A percentile compares a stretch with the other conserved stretches of the same genome.
These are phyloP conservation scores for Bipolaris oryzae DNA, from an alignment of 2,329 filamentous ascomycete species.

Conservation along the genomic window DNA sequence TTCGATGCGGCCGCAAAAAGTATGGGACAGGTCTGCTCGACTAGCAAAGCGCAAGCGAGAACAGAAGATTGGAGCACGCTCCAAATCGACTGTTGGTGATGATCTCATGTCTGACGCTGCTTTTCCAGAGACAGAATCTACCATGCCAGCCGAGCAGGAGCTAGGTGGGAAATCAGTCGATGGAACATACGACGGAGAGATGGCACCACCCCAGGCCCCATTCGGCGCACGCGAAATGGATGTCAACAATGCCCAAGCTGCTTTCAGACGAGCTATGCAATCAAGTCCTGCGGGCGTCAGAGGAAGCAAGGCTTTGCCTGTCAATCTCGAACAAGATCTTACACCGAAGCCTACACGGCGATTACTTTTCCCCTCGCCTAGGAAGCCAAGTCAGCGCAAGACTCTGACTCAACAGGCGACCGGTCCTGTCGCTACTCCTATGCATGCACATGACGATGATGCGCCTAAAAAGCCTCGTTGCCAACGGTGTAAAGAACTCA, in stretches of 20 bases:
- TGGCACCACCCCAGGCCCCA: slow-evolving; percentile 19
- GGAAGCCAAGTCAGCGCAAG: slow-evolving; percentile 67
- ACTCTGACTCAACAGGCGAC: slow-evolving; percentile 60
- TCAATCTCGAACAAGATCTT: slow-evolving; percentile 57
- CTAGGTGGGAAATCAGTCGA: slow-evolving; percentile 15
- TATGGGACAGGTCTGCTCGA: slow-evolving; percentile 68
- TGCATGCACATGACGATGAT: slow-evolving; percentile 18
- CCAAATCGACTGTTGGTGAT: slow-evolving; percentile 53
- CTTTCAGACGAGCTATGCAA: slow-evolving; percentile 62
- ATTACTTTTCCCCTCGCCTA: slow-evolving; percentile 77
- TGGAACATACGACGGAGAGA: slow-evolving; percentile 16
- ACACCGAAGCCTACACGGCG: slow-evolving; percentile 70
- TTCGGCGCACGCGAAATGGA: slow-evolving; percentile 16
- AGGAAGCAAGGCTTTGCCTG: slow-evolving; percentile 54
- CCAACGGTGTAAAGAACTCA: slow-evolving; percentile 32
- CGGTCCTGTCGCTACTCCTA: slow-evolving; percentile 10
- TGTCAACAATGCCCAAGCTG: slow-evolving; percentile 37
- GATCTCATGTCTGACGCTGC: slow-evolving; percentile 48
- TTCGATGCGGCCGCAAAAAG: slow-evolving; percentile 78
- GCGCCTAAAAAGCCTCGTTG: slow-evolving; percentile 31
- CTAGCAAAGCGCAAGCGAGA: slow-evolving; percentile 45
- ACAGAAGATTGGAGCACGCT: slow-evolving; percentile 43
- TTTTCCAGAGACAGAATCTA: slow-evolving; percentile 39
- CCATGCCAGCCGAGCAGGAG: slow-evolving; percentile 22
- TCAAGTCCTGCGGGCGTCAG: slow-evolving; percentile 64